Evolutionary conservation across 805 yeast species (phyloP).

Genomic region (Wickerhamomyces sydowiorum): DNA sequence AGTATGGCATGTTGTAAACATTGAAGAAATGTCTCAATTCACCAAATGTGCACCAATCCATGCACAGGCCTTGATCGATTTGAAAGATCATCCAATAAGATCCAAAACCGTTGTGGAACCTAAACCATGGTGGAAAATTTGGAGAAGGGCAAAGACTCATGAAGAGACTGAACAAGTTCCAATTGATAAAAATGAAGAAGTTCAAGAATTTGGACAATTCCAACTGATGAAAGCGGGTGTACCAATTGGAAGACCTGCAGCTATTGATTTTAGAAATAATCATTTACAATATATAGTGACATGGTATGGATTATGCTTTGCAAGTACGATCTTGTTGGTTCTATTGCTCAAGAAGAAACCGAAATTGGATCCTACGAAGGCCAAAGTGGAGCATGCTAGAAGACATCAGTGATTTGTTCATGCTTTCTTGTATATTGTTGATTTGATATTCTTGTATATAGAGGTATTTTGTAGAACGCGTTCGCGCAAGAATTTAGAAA

Average conservation of each 20-base stretch:
- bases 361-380: constrained; percentile 32
- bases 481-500: background rate
- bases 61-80: constrained; percentile 65
- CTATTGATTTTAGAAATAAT: constrained; percentile 76
- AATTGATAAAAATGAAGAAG: constrained; percentile 2
- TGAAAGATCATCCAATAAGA: constrained; percentile 55
- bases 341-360: constrained; percentile 41
- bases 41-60: constrained; percentile 68
- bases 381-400: constrained; percentile 45
- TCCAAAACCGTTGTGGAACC: constrained; percentile 21
- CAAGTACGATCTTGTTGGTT: constrained; percentile 63
- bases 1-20: constrained; percentile 74
- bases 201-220: constrained; percentile 40
- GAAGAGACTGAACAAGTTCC: constrained; percentile 2
- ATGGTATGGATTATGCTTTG: constrained; percentile 85
- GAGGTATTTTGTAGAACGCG: background rate
- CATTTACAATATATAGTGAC: constrained; percentile 90
- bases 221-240: constrained; percentile 79
- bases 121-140: constrained; percentile 25
- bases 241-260: constrained; percentile 82
- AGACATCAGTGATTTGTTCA: constrained; percentile 25
- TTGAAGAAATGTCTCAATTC: constrained; percentile 70
- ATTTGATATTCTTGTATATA: no score
- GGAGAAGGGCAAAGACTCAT: constrained; percentile 13
- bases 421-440: constrained; percentile 1